Evolutionary conservation across 805 yeast species (phyloP), one percentile per base, ranked within the genome.

Genomic region (Saccharomycopsis babjevae): DNA sequence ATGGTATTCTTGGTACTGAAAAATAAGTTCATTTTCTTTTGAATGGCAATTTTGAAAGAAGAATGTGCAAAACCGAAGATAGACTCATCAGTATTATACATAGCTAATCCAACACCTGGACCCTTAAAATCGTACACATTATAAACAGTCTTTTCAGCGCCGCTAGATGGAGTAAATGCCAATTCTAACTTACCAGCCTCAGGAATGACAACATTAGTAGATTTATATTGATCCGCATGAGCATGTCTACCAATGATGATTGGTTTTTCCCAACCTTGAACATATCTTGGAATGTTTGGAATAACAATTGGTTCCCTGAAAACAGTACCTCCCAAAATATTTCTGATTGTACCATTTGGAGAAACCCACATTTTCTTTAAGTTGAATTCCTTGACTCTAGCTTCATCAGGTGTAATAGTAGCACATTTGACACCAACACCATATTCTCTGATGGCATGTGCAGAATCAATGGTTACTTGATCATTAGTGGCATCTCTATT

Each of bases 181-280:
- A 93, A 76, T 72, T 85, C 85, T 70, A 93, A 78, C 66, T 82
- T 81, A 64, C 98, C 98, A 43, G 93, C 86, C 60, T 82, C 81
- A 55, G 91, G 88, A 50, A 92, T 77, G 16, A 90, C 84, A 59
- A 86, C 75, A 72, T 93, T 97, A 57, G 96, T 88, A 65, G 97
- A 96, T 77, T 86, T 88, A 79, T 93, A 93, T 77, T 93, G 98
- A 74, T 93, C 98, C 66, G 97, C 98, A 72, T 83, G 89, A 32
- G 97, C 98, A 69, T 93, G 98, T 78, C 98, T 89, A 60, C 98
- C 98, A 73, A 93, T 93, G 70, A 92, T 87, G 72, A 93, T 93
- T 63, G 98, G 97, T 74, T 91, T 79, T 71, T 89, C 89, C 98
- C 98, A 93, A 62, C 87, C 87, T 54, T 96, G 89, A 22, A 93